phyloP scores from a whole-genome alignment of 2,329 filamentous ascomycete genomes.

The Monilinia fructicola region DNA sequence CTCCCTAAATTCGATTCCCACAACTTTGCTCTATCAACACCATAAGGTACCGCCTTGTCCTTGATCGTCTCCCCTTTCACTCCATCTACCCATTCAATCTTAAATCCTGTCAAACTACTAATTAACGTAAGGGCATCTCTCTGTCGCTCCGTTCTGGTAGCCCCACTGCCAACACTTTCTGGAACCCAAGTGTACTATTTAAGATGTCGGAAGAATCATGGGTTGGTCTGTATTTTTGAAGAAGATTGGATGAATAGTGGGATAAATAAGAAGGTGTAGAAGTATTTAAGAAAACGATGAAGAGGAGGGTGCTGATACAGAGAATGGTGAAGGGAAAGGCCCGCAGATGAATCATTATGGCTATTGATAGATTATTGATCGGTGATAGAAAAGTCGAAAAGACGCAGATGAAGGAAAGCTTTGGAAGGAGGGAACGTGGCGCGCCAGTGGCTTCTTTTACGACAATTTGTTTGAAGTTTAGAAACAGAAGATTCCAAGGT shows the following conservation, averaged over 20 bases:
- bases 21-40: conserved; percentile 16
- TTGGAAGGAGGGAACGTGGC: not conserved
- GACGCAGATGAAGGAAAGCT: no score
- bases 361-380: not conserved
- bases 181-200: conserved; percentile 37
- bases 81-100: conserved; percentile 48
- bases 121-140: conserved; percentile 49
- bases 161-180: conserved; percentile 49
- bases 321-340: conserved; percentile 12
- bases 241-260: conserved; percentile 7
- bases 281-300: conserved; percentile 20
- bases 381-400: not conserved
- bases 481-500: not conserved
- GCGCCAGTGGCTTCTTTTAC: not conserved
- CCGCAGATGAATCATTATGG: conserved; percentile 20
- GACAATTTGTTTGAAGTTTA: not conserved
- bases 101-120: conserved; percentile 45
- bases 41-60: conserved; percentile 46
- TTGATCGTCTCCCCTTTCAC: conserved; percentile 44
- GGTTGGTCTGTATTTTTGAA: conserved; percentile 10
- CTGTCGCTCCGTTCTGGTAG: conserved; percentile 50
- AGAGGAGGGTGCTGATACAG: conserved; percentile 9
- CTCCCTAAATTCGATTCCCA: conserved; percentile 43
- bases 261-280: conserved; percentile 19
- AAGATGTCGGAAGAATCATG: conserved; percentile 1